Conservation (phyloP, 352 stramenopile genomes). For the Lagenidium giganteum region DNA sequence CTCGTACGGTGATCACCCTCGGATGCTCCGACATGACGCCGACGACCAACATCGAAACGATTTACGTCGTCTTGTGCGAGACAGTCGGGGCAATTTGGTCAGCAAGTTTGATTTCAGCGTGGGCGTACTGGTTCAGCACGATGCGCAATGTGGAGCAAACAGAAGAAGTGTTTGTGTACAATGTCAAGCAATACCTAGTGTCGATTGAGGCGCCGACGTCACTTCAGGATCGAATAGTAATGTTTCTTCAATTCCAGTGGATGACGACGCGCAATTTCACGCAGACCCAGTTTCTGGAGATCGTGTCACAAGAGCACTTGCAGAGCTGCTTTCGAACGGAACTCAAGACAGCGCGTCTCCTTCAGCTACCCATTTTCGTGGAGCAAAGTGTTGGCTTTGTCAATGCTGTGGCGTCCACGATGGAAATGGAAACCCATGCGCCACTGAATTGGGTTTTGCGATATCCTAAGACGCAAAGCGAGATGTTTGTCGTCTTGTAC, state of each 20-base stretch:
- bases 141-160: constrained; percentile 13
- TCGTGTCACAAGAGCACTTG: constrained; percentile 21
- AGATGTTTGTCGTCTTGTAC: constrained; percentile 18
- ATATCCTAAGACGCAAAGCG: constrained; percentile 15
- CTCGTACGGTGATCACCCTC: constrained; percentile 21
- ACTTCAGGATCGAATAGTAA: constrained; percentile 12
- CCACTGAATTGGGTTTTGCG: constrained; percentile 24
- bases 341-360: constrained; percentile 18
- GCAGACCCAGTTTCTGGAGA: constrained; percentile 8
- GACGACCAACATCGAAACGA: constrained; percentile 22
- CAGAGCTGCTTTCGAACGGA: constrained; percentile 17
- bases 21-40: constrained; percentile 21
- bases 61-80: constrained; percentile 20
- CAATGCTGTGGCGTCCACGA: constrained; percentile 18
- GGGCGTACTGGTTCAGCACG: constrained; percentile 21
- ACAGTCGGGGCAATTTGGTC: constrained; percentile 25
- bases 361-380: constrained; percentile 17
- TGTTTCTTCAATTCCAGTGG: constrained; percentile 17
- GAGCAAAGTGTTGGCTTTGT: constrained; percentile 22
- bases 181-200: constrained; percentile 14
- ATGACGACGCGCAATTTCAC: constrained; percentile 6
- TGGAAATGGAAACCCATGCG: constrained; percentile 15
- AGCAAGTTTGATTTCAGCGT: constrained; percentile 18
- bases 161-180: constrained; percentile 24
- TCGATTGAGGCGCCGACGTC: no score